These are phyloP conservation scores for Pythium graminicola DNA, from an alignment of 352 stramenopile species.

Conservation along the genomic window DNA sequence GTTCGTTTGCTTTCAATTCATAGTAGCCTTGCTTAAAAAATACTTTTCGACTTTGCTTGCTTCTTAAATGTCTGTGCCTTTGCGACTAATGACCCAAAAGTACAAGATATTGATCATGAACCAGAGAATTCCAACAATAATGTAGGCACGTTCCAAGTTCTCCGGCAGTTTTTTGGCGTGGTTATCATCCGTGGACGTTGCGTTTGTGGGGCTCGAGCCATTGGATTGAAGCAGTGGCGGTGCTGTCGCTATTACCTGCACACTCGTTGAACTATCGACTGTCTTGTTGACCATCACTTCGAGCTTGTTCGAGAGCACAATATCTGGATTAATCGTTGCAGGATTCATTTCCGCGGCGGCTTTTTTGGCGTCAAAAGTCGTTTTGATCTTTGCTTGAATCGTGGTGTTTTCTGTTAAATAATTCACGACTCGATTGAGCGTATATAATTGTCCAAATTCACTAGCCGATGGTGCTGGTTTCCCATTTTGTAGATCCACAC, in stretches of 20 bases:
- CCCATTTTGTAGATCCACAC: constrained; percentile 20
- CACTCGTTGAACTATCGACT: background rate
- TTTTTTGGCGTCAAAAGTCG: constrained; percentile 11
- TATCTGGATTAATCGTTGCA: constrained; percentile 17
- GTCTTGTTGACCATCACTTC: constrained; percentile 18
- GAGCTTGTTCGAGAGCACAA: constrained; percentile 21
- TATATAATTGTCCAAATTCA: constrained; percentile 27
- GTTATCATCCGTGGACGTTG: background rate
- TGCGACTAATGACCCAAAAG: constrained; percentile 20
- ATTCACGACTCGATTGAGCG: constrained; percentile 27
- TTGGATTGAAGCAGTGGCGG: background rate
- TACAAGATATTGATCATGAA: constrained; percentile 25
- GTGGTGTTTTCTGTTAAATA: constrained; percentile 27
- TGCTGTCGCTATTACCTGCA: background rate
- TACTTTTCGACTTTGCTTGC: background rate
- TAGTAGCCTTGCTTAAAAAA: background rate
- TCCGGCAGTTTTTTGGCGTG: constrained; percentile 7
- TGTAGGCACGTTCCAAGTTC: constrained; percentile 19
- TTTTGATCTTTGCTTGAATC: constrained; percentile 17
- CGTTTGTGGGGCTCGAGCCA: background rate
- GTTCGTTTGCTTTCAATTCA: background rate
- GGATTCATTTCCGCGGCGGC: constrained; percentile 15
- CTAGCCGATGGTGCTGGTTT: constrained; percentile 8
- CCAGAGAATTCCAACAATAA: constrained; percentile 22
- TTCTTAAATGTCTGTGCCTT: background rate